Base-by-base conservation (phyloP, 2,329 filamentous ascomycete species). In the Graphium sp. region DNA sequence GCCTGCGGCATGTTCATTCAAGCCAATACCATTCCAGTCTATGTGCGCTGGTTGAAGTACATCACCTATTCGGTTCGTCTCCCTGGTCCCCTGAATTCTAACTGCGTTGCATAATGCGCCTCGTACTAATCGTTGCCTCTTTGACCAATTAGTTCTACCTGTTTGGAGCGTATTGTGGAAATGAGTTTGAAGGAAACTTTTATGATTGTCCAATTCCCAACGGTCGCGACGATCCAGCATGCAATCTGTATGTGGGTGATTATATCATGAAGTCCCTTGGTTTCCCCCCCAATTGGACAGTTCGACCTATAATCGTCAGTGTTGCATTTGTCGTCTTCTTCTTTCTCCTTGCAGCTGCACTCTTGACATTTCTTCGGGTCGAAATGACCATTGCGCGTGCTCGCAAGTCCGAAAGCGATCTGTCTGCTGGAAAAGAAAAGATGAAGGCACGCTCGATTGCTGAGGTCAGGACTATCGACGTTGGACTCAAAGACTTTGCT, bases 1-100 rank as follows among this genome's bases (percentile, higher is more conserved):
- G 72, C 72, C 0, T 82, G 77, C 36, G 79, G 79, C 2, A 83
- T 75, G 46, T 84, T 85, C 37, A 69, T 84, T 10, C 77, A 84
- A 44, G 60, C 62, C 8, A 69, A 79, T 30, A 70, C 73, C 5
- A 78, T 85, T 4, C 76, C 79, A 0, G 57, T 84, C 2, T 85
- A 83, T 39, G 68, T 82, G n/a, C 61, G 77, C 31, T 85, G 79
- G 79, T 53, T 79, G 2, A 84, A 82, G 43, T 77, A 70, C 56
- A 60, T 62, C 15, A 64, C 68, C 2, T 75, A 73, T 37, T 60
- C 63, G 14, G 62, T 63, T 48, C 44, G 56, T 42, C 4, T 8
- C 15, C 2, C 3, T 44, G 27, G 7, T 31, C 2, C 3, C 5
- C 6, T 1, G 5, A 0, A 13, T 5, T 18, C 24, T 7, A 6